Evolutionary conservation across 306 rosid genomes (phyloP).

Genomic region (Amphicarpaea edgeworthii): DNA sequence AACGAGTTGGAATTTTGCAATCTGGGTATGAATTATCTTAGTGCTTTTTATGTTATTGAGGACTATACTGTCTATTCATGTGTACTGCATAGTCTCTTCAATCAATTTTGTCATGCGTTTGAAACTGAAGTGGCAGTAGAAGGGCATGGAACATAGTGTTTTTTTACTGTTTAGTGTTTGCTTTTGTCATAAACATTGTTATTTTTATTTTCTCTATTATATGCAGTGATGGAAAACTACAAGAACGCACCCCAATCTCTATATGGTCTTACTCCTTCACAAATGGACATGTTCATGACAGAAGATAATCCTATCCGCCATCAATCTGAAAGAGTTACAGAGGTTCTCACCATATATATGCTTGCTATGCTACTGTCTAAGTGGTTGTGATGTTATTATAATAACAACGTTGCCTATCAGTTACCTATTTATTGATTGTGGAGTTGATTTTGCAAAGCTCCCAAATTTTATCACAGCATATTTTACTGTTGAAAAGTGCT

Average conservation of each 20-base stretch:
- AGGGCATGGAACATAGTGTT: background rate
- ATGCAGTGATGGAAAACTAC: constrained; percentile 82
- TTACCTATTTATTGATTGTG: constrained; percentile 19
- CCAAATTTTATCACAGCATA: background rate
- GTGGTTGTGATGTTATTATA: constrained; percentile 23
- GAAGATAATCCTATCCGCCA: constrained; percentile 72
- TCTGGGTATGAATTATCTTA: constrained; percentile 18
- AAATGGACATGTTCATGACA: constrained; percentile 94
- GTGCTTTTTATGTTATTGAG: background rate
- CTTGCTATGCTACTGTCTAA: constrained; percentile 18
- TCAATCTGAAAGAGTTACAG: constrained; percentile 72
- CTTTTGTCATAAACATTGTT: too few relatives aligned
- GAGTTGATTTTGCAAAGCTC: constrained; percentile 19
- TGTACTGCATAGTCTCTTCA: background rate
- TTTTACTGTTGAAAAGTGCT: constrained; percentile 16
- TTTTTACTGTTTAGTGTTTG: background rate
- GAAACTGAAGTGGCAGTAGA: background rate
- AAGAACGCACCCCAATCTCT: constrained; percentile 76
- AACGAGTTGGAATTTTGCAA: constrained; percentile 11
- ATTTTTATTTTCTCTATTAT: constrained; percentile 41
- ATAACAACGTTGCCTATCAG: background rate
- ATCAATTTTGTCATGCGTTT: constrained; percentile 15
- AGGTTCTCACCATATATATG: constrained; percentile 61
- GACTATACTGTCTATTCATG: background rate
- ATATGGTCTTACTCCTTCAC: constrained; percentile 88